Evolutionary conservation across 1,284 basidiomycete species (phyloP), one percentile per base, ranked within the genome.

Genomic region (Ganoderma resinaceum): DNA sequence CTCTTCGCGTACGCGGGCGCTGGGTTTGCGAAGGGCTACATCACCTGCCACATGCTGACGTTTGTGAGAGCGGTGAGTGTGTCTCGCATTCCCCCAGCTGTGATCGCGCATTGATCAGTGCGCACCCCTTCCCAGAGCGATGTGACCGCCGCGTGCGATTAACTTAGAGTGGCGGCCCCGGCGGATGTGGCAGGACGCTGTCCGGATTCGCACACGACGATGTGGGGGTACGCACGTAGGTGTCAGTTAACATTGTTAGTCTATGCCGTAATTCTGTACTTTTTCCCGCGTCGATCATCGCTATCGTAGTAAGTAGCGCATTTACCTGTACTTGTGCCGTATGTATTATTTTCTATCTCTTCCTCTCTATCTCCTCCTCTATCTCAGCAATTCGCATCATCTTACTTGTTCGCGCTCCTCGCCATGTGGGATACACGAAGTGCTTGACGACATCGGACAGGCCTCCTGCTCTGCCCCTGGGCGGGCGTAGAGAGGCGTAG

Each of bases 1-100:
- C 87, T 92, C 57, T 93, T 92, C 75, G 91, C 88, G 16, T 93
- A 93, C 74, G 91, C 91, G 52, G 89, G 87, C 57, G 90, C 90
- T 62, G 91, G 91, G 12, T 92, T 93, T 79, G 85, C 87, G 26
- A 88, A 90, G 74, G 91, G 91, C 20, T 93, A 92, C 79, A 91
- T 92, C 74, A 89, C 90, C 43, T 92, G 90, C 73, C 91, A 93
- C 73, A 91, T 93, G 90, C 82, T 92, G 67, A 79, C 79, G 40
- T 80, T 80, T 69, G 76, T 76, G 61, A 74, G 78, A 53, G 73
- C 76, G 72, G 80, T 81, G 63, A 52, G 79, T 70, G 43, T 35
- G 12, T 33, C 58, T 35, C 63, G 53, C 38, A 29, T 16, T 23
- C 43, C 43, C 49, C 20, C 62, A 31, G 42, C 31, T 55, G 26